Percentiles rank a stretch among this genome's conserved stretches.
Evolutionary conservation across 495 filamentous ascomycete genomes (phyloP).

Genomic region (Trichoderma gamsii): DNA sequence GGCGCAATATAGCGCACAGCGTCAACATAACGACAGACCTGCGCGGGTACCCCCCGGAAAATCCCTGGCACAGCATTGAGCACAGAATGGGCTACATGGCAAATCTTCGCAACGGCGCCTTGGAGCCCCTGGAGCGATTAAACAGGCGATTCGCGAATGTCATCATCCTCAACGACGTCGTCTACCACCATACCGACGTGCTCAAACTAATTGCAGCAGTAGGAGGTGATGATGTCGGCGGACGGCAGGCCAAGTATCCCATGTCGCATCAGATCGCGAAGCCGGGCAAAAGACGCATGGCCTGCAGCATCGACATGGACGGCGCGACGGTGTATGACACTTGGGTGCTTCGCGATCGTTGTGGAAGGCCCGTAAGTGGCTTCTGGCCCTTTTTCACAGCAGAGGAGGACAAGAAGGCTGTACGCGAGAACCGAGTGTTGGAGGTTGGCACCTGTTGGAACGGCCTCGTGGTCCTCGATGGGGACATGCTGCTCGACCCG

Average conservation of each 20-base stretch:
- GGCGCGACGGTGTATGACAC: slow-evolving; percentile 9
- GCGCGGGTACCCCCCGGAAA: not conserved
- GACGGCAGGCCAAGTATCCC: not conserved
- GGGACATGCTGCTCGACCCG: slow-evolving; percentile 8
- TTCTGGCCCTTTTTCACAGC: slow-evolving; percentile 8
- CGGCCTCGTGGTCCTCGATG: slow-evolving; percentile 10
- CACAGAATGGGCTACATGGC: slow-evolving; percentile 12
- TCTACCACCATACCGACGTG: not conserved
- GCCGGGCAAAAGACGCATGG: not conserved
- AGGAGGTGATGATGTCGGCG: not conserved
- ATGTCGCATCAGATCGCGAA: not conserved
- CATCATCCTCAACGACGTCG: not conserved
- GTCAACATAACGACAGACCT: slow-evolving; percentile 1
- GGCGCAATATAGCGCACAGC: slow-evolving; percentile 1
- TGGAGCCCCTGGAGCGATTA: not conserved
- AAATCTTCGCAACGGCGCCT: slow-evolving; percentile 7
- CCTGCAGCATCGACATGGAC: slow-evolving; percentile 12
- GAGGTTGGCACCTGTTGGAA: slow-evolving; percentile 11
- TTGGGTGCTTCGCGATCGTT: slow-evolving; percentile 8
- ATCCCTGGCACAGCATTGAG: not conserved
- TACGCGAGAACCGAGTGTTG: not conserved
- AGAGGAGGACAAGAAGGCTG: not conserved
- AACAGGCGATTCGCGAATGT: slow-evolving; percentile 6
- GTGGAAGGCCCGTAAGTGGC: not conserved
- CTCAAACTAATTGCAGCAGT: not conserved